Percentiles rank a stretch among this genome's conserved stretches.
phyloP scores from a whole-genome alignment of 768 basidiomycete species.

The Lepiota venenata region DNA sequence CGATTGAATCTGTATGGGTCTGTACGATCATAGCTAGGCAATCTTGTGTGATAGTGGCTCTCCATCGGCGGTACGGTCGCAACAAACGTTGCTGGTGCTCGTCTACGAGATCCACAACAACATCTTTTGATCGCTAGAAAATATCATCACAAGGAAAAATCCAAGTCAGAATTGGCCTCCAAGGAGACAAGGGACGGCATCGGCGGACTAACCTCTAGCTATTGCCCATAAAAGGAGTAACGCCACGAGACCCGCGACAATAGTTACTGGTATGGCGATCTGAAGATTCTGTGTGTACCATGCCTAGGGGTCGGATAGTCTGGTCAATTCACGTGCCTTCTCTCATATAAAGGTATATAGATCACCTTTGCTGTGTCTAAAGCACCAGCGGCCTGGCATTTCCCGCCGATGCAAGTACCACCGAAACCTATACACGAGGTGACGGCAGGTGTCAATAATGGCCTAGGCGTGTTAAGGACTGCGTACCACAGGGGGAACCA shows the following conservation, averaged over 20 bases:
- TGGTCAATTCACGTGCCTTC: constrained; percentile 9
- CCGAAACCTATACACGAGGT: constrained; percentile 50
- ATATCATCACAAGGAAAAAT: constrained; percentile 9
- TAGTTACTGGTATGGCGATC: constrained; percentile 75
- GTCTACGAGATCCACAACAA: constrained; percentile 23
- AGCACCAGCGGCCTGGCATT: constrained; percentile 57
- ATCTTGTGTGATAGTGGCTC: constrained; percentile 21
- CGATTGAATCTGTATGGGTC: constrained; percentile 6
- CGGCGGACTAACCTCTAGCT: constrained; percentile 30
- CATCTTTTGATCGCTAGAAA: constrained; percentile 32
- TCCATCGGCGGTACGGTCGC: constrained; percentile 14
- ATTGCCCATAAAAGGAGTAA: constrained; percentile 55
- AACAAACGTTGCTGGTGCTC: constrained; percentile 16
- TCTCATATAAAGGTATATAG: constrained; percentile 3
- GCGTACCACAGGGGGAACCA: constrained; percentile 82
- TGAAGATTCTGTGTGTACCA: constrained; percentile 78
- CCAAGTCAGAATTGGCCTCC: constrained; percentile 1
- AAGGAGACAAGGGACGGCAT: not conserved
- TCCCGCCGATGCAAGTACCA: constrained; percentile 60
- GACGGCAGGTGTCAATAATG: constrained; percentile 1
- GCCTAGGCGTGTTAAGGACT: not conserved
- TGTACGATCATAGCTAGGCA: constrained; percentile 20
- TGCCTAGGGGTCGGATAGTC: constrained; percentile 40
- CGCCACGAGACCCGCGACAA: constrained; percentile 62
- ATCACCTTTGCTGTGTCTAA: constrained; percentile 60